A percentile compares a stretch with the other conserved stretches of the same genome.
Evolutionary conservation across 2,329 filamentous ascomycete genomes (phyloP).

Genomic region (Penicillium decumbens): DNA sequence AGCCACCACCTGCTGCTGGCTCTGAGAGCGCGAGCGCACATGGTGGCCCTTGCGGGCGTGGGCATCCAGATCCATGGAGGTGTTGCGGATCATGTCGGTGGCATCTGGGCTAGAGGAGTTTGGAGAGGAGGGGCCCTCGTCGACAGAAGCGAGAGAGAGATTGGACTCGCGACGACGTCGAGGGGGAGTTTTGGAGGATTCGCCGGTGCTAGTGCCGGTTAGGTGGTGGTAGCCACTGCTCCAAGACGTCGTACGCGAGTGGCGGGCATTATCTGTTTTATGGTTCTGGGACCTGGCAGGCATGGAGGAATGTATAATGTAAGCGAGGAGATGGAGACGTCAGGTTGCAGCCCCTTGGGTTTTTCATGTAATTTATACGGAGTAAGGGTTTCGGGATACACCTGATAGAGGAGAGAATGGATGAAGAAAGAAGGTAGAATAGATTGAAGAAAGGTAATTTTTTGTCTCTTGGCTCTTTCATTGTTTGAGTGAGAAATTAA

Average conservation of each 20-base stretch:
- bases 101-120: conserved; percentile 20
- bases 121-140: conserved; percentile 26
- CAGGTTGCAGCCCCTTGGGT: conserved; percentile 14
- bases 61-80: conserved; percentile 29
- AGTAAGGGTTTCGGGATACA: background rate
- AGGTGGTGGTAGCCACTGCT: conserved; percentile 31
- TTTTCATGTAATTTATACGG: conserved; percentile 17
- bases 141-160: conserved; percentile 30
- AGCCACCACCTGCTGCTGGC: conserved; percentile 20
- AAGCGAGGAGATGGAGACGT: conserved; percentile 9
- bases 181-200: conserved; percentile 24
- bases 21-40: conserved; percentile 31
- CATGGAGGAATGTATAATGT: conserved; percentile 26
- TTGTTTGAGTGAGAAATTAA: background rate
- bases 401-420: background rate
- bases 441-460: background rate
- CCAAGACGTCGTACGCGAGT: conserved; percentile 35
- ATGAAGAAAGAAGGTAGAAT: background rate
- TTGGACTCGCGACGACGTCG: conserved; percentile 35
- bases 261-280: conserved; percentile 34
- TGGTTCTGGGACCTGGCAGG: conserved; percentile 19
- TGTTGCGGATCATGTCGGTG: conserved; percentile 29
- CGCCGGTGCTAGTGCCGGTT: conserved; percentile 9
- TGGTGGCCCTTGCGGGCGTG: conserved; percentile 19
- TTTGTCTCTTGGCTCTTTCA: background rate